Percentiles rank a stretch among this genome's conserved stretches.
Conservation (phyloP, 805 yeast species). For the Candida pseudofarinosa region DNA sequence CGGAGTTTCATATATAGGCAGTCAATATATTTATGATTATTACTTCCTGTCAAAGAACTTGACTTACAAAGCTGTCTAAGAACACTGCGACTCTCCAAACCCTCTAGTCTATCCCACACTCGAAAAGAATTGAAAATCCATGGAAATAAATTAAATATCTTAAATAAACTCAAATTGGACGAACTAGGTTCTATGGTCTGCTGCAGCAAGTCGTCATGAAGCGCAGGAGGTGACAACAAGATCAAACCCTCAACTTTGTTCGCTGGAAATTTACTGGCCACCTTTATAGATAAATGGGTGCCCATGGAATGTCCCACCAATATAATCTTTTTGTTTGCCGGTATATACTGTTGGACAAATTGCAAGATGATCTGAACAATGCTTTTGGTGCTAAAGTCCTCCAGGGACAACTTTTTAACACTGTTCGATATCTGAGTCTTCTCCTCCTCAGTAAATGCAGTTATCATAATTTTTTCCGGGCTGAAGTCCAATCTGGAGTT, state of each 20-base stretch:
- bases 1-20: conserved; percentile 42
- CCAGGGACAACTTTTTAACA: conserved; percentile 29
- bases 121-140: conserved; percentile 53
- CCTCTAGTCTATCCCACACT: conserved; percentile 57
- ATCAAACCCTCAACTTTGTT: conserved; percentile 44
- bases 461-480: conserved; percentile 12
- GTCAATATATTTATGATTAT: conserved; percentile 7
- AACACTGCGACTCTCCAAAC: conserved; percentile 59
- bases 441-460: conserved; percentile 25
- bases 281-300: conserved; percentile 48
- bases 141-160: conserved; percentile 37
- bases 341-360: conserved; percentile 35
- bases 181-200: conserved; percentile 2
- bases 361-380: conserved; percentile 38
- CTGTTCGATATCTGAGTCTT: conserved; percentile 26
- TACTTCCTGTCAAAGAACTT: conserved; percentile 6
- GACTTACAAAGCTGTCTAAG: conserved; percentile 43
- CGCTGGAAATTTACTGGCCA: conserved; percentile 33
- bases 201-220: conserved; percentile 19
- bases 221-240: conserved; percentile 48
- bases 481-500: conserved; percentile 28
- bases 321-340: conserved; percentile 38
- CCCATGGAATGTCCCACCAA: conserved; percentile 77
- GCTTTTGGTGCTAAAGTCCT: conserved; percentile 39
- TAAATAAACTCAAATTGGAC: conserved; percentile 13